phyloP scores from a whole-genome alignment of 2,329 filamentous ascomycete species.

The Trichothecium roseum region DNA sequence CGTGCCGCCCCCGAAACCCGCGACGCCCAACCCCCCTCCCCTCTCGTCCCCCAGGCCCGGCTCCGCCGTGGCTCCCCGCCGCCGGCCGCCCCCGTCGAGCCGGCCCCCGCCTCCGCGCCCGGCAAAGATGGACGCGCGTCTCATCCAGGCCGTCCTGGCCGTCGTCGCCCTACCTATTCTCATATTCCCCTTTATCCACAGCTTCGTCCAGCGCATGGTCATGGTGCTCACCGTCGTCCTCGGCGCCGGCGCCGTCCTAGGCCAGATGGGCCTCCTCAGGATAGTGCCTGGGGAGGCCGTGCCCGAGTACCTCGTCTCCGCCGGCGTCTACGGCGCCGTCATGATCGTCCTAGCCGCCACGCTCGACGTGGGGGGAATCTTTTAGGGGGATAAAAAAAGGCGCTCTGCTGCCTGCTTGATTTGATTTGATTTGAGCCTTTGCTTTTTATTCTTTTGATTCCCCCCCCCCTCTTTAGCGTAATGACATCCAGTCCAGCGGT shows the following conservation, averaged over 20 bases:
- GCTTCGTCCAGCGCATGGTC: slow-evolving; percentile 46
- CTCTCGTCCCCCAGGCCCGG: neutral
- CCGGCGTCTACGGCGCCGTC: slow-evolving; percentile 1
- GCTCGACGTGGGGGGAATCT: neutral
- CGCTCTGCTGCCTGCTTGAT: too few species aligned
- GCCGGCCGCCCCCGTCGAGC: slow-evolving; percentile 9
- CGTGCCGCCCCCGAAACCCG: slow-evolving; percentile 4
- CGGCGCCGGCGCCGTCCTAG: slow-evolving; percentile 24
- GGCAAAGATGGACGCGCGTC: neutral
- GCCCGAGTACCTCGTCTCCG: slow-evolving; percentile 1
- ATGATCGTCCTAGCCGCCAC: slow-evolving; percentile 1
- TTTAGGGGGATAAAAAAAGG: too few species aligned
- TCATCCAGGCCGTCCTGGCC: slow-evolving; percentile 11
- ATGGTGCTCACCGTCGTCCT: slow-evolving; percentile 43
- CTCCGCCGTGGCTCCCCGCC: neutral
- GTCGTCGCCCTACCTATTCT: slow-evolving; percentile 45
- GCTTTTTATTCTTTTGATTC: too few species aligned
- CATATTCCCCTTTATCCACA: slow-evolving; percentile 45
- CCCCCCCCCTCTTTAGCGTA: too few species aligned
- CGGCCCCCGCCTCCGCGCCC: slow-evolving; percentile 1
- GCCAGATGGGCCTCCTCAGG: slow-evolving; percentile 14
- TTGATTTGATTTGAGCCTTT: too few species aligned
- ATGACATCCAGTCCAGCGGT: too few species aligned
- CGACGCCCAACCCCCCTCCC: neutral
- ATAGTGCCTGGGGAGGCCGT: neutral